Evolutionary conservation across 805 yeast species (phyloP).

Genomic region (Isabelozyma pseudorhagii): DNA sequence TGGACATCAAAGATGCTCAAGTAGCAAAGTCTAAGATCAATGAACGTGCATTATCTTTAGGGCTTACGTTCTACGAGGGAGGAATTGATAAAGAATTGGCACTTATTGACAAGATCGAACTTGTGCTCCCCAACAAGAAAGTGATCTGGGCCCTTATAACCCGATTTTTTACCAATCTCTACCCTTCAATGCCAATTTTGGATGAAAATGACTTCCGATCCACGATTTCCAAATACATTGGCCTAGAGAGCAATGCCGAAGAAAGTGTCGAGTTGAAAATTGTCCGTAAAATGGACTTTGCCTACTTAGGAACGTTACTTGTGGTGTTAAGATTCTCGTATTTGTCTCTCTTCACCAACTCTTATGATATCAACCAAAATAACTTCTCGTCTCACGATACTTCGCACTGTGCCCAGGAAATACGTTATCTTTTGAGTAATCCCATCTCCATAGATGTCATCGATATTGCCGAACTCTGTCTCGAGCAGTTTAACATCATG

Average conservation of each 20-base stretch:
- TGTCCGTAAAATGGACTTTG: constrained; percentile 1
- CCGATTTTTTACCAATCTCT: constrained; percentile 39
- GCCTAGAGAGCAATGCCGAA: constrained; percentile 3
- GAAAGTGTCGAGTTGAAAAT: constrained; percentile 2
- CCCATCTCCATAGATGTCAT: constrained; percentile 31
- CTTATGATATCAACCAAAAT: background rate
- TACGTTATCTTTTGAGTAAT: constrained; percentile 22
- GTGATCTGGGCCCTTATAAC: constrained; percentile 37
- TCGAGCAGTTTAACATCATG: constrained; percentile 45
- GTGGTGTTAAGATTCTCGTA: constrained; percentile 16
- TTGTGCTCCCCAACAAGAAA: constrained; percentile 32
- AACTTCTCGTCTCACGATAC: constrained; percentile 8
- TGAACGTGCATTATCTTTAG: constrained; percentile 18
- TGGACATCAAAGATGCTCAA: background rate
- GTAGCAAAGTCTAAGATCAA: constrained; percentile 6
- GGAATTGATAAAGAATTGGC: constrained; percentile 21
- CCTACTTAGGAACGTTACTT: constrained; percentile 13
- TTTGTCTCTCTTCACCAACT: constrained; percentile 16
- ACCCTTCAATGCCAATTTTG: constrained; percentile 43
- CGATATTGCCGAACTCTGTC: constrained; percentile 45
- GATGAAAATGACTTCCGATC: constrained; percentile 32
- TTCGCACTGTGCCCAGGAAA: constrained; percentile 18
- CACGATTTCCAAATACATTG: constrained; percentile 2
- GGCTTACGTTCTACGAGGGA: constrained; percentile 27
- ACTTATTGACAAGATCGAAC: constrained; percentile 26